Conservation (phyloP, 345 rosid genomes). For the Brassica carinata region DNA sequence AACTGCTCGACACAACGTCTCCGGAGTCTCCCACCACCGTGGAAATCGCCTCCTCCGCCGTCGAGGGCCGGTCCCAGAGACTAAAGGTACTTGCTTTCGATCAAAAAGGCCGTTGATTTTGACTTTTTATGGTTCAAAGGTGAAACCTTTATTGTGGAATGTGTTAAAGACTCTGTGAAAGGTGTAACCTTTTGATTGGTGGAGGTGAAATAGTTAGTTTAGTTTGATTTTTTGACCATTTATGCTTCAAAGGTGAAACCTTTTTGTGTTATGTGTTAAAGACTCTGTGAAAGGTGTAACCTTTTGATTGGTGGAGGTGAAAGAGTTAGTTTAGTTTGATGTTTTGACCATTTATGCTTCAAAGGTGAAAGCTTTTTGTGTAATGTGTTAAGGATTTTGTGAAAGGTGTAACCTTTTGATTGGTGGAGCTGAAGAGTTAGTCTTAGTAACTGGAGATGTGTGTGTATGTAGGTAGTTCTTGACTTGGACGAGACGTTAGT, state of each 20-base stretch:
- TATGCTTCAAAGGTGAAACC: no score
- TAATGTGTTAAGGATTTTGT: background rate
- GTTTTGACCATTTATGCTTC: no score
- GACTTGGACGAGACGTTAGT: slow-evolving; percentile 98
- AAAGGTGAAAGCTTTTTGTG: background rate
- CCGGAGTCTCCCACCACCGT: slow-evolving; percentile 50
- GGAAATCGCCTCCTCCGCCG: slow-evolving; percentile 50
- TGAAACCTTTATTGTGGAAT: background rate
- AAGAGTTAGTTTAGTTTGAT: background rate
- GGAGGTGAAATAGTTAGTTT: background rate
- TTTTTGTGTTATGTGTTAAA: background rate
- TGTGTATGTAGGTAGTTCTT: slow-evolving; percentile 77
- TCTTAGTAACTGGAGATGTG: slow-evolving; percentile 17
- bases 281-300: background rate
- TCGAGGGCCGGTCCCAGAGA: slow-evolving; percentile 38
- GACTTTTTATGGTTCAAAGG: background rate
- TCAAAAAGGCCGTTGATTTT: slow-evolving; percentile 5
- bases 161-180: background rate
- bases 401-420: background rate
- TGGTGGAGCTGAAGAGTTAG: slow-evolving; percentile 1
- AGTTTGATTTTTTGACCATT: background rate
- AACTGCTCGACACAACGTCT: slow-evolving; percentile 38
- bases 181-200: background rate
- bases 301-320: background rate
- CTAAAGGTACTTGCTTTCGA: slow-evolving; percentile 55